Conservation (phyloP, 768 basidiomycete species). For the Trichaptum fuscoviolaceum region DNA sequence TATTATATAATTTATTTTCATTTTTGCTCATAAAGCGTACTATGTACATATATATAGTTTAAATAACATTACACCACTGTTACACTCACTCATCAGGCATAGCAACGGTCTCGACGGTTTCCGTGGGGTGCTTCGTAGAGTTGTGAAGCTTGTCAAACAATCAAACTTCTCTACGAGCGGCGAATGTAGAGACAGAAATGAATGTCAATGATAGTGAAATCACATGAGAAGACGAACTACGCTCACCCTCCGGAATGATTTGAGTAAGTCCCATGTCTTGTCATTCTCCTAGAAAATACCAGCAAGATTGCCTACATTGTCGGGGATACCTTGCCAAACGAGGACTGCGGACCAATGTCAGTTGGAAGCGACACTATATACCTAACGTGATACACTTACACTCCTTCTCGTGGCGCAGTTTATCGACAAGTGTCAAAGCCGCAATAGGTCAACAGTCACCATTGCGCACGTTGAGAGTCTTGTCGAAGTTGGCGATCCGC, state of each 20-base stretch:
- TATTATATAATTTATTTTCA: no score
- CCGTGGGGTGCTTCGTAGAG: conserved; percentile 81
- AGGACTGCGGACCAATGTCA: conserved; percentile 46
- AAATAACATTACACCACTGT: no score
- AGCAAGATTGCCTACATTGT: conserved; percentile 47
- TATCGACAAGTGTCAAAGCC: conserved; percentile 66
- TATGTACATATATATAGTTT: no score
- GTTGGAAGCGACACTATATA: conserved; percentile 8
- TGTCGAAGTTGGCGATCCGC: conserved; percentile 99
- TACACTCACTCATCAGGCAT: conserved; percentile 95
- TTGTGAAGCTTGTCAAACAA: conserved; percentile 82
- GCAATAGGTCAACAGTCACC: conserved; percentile 99
- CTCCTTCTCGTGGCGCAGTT: conserved; percentile 70
- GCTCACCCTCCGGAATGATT: conserved; percentile 53
- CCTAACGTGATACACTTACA: conserved; percentile 37
- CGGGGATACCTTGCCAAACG: conserved; percentile 71
- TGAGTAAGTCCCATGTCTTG: conserved; percentile 45
- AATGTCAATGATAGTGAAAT: neutral
- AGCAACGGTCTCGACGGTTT: conserved; percentile 93
- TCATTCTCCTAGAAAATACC: conserved; percentile 83
- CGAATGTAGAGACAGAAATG: conserved; percentile 46
- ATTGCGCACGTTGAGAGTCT: conserved; percentile 90
- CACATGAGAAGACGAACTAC: conserved; percentile 17
- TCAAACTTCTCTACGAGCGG: conserved; percentile 79
- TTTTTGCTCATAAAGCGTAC: no score